Evolutionary conservation across 2,329 filamentous ascomycete species (phyloP).

Genomic region (Nothophaeocryptopus gaeumannii): DNA sequence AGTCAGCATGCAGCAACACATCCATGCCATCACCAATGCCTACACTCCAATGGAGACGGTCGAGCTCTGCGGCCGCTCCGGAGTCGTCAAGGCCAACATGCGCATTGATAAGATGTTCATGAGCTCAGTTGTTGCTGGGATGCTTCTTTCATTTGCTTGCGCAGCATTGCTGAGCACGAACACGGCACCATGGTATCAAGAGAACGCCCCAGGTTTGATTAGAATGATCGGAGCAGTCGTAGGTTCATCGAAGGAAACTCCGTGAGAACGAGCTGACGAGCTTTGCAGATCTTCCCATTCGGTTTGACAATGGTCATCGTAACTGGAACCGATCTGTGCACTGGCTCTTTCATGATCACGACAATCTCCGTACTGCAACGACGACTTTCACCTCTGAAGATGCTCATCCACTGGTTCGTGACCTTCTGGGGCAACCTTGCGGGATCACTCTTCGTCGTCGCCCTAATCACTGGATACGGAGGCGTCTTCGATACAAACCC

Average conservation of each 20-base stretch:
- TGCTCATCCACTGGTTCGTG: constrained; percentile 31
- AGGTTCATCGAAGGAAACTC: constrained; percentile 1
- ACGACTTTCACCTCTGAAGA: constrained; percentile 28
- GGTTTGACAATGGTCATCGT: constrained; percentile 34
- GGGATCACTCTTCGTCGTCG: constrained; percentile 33
- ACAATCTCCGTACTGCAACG: constrained; percentile 46
- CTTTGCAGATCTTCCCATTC: constrained; percentile 33
- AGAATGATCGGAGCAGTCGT: constrained; percentile 29
- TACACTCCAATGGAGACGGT: constrained; percentile 41
- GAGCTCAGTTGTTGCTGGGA: constrained; percentile 52
- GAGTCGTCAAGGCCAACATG: constrained; percentile 53
- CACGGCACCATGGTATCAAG: constrained; percentile 33
- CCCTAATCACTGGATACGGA: constrained; percentile 31
- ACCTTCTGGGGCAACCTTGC: constrained; percentile 35
- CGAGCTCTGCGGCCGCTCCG: constrained; percentile 51
- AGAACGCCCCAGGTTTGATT: constrained; percentile 35
- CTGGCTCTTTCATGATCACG: constrained; percentile 40
- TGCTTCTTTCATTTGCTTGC: constrained; percentile 52
- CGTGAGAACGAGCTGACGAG: background rate
- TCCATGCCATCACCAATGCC: constrained; percentile 17
- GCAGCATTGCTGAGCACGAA: constrained; percentile 34
- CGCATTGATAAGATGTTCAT: constrained; percentile 53
- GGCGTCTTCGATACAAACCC: constrained; percentile 35
- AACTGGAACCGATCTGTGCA: constrained; percentile 36
- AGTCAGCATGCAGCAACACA: constrained; percentile 7